Evolutionary conservation across 164 flowering plant species (phyloP), one percentile per base, ranked within the genome.

Genomic region (Kalanchoe fedtschenkoi): DNA sequence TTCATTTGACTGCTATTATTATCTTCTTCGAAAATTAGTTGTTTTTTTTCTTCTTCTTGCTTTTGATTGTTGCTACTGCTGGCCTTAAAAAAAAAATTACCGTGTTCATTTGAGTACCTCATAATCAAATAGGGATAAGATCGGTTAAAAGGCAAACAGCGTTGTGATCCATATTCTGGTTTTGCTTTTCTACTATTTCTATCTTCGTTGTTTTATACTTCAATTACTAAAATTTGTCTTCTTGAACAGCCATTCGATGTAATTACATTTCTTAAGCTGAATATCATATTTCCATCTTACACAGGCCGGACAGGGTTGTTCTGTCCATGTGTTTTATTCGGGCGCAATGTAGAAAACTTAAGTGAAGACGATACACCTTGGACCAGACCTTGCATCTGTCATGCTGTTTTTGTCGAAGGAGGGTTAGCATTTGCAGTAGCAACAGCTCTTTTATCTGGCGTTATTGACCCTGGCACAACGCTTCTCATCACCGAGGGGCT

Each of bases 281-380:
- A 37, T 59, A 5, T 59, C 26, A 13, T 62, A 11, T 34, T 58
- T 30, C 24, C 0, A 30, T n/a, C 6, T 17, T 8, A 24, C 56
- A 17, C 73, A 83, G 88, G 83, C 61, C 66, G 68, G 76, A 78
- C 73, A 1, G 88, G 88, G 46, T 65, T 80, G 5, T 80, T 83
- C 59, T 83, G 88, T 71, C 88, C 88, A 3, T 81, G 86, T 65
- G 81, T 83, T 29, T 60, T 81, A 34, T 83, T 81, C 67, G 88
- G 88, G 22, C 82, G 77, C 17, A 79, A 81, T 69, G 62, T 79
- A 21, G 84, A 78, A 55, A 65, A 35, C 9, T 44, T 83, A 64
- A 78, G 73, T 22, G 54, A 47, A 44, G 86, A 81, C 9, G 86
- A 83, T 34, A 76, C 68, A 15, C 70, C 82, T 13, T 70, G 72